phyloP scores from a whole-genome alignment of 257 asterid species.

The Solanum bulbocastanum region DNA sequence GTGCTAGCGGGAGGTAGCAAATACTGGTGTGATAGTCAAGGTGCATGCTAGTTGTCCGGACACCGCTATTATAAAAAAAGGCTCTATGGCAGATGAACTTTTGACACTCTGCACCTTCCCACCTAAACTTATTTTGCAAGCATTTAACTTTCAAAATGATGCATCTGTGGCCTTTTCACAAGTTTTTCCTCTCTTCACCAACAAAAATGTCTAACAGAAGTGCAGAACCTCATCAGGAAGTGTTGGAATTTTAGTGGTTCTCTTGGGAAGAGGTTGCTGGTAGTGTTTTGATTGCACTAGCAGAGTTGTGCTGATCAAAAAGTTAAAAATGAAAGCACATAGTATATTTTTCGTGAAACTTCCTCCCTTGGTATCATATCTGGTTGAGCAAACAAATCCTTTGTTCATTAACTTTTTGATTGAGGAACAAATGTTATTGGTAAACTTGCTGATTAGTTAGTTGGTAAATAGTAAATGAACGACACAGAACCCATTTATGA shows the following conservation, averaged over 20 bases:
- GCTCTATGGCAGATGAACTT: not conserved
- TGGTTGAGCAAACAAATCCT: not conserved
- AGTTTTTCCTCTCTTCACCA: not conserved
- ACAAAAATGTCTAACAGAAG: not conserved
- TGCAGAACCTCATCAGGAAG: not conserved
- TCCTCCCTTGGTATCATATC: not conserved
- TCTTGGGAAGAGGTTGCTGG: not conserved
- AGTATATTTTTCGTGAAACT: not conserved
- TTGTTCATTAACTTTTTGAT: not conserved
- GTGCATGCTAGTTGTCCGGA: not conserved
- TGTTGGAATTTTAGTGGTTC: not conserved
- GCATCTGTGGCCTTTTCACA: not conserved
- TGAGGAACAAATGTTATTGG: not conserved
- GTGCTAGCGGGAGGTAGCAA: not conserved
- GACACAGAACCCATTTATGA: not conserved
- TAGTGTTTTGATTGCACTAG: not conserved
- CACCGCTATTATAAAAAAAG: not conserved
- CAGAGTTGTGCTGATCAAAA: not conserved
- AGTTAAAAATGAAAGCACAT: not conserved
- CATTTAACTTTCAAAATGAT: not conserved
- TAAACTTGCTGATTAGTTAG: not conserved
- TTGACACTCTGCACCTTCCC: not conserved
- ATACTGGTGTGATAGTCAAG: not conserved
- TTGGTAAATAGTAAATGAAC: not conserved
- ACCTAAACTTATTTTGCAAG: not conserved